Percentiles rank a stretch among this genome's conserved stretches.
phyloP scores from a whole-genome alignment of 345 rosid genomes.

The Moricandia moricandioides region DNA sequence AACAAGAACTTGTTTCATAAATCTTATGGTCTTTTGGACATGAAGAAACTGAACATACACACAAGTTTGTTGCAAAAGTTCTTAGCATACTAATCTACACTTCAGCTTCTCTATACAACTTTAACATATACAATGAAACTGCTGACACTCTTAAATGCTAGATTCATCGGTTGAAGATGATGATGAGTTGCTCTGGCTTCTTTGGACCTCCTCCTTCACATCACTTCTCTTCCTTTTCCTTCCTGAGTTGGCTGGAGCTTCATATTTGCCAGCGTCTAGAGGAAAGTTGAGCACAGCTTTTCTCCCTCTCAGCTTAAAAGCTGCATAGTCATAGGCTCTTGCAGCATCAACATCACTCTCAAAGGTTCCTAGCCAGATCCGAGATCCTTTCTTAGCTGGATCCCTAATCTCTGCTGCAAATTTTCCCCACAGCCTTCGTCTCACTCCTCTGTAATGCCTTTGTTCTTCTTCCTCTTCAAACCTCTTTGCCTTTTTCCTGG shows the following conservation, averaged over 20 bases:
- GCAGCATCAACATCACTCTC: conserved; percentile 76
- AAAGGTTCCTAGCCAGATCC: conserved; percentile 90
- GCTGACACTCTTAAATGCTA: neutral
- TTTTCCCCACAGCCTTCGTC: conserved; percentile 93
- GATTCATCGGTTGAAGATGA: conserved; percentile 10
- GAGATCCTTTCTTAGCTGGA: conserved; percentile 65
- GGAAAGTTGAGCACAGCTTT: conserved; percentile 89
- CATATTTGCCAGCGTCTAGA: conserved; percentile 58
- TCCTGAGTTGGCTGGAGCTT: conserved; percentile 48
- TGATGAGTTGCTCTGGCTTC: conserved; percentile 27
- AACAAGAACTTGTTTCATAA: conserved; percentile 15
- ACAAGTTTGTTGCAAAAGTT: conserved; percentile 17
- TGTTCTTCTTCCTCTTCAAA: conserved; percentile 21
- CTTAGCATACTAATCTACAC: conserved; percentile 21
- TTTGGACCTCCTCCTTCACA: conserved; percentile 14
- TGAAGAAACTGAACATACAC: conserved; percentile 22
- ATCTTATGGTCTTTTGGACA: conserved; percentile 9
- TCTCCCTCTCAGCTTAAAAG: conserved; percentile 80
- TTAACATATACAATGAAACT: conserved; percentile 1
- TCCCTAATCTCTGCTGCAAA: conserved; percentile 94
- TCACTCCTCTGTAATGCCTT: conserved; percentile 78
- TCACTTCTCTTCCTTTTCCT: conserved; percentile 52
- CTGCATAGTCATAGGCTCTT: conserved; percentile 83
- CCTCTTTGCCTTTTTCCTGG: neutral
- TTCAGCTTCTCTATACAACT: conserved; percentile 19